A percentile compares a stretch with the other conserved stretches of the same genome.
phyloP scores from a whole-genome alignment of 257 asterid species.

The Primulina huaijiensis region DNA sequence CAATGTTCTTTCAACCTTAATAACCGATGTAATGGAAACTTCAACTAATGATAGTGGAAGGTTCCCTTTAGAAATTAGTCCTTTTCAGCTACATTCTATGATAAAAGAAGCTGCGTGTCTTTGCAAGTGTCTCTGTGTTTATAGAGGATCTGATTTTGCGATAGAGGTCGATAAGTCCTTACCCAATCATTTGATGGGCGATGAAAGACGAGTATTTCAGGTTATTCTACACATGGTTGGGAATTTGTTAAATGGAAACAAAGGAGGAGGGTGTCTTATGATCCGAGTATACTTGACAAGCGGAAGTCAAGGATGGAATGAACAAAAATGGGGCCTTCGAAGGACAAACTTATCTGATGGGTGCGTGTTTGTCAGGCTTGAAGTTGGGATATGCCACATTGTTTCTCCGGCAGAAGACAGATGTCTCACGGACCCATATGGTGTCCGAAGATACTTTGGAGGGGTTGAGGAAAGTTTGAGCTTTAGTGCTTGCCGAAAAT shows the following conservation, averaged over 20 bases:
- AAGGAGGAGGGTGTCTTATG: constrained; percentile 53
- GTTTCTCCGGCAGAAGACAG: constrained; percentile 33
- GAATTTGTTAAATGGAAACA: constrained; percentile 53
- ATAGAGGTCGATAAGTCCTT: constrained; percentile 68
- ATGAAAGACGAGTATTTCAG: constrained; percentile 81
- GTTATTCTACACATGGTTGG: constrained; percentile 87
- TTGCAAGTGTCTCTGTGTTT: constrained; percentile 71
- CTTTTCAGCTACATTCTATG: constrained; percentile 64
- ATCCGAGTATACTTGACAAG: constrained; percentile 50
- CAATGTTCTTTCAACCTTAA: constrained; percentile 64
- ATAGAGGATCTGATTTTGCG: constrained; percentile 52
- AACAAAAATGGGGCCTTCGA: constrained; percentile 63
- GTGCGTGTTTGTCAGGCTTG: constrained; percentile 46
- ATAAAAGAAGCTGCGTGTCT: constrained; percentile 80
- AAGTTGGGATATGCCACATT: constrained; percentile 46
- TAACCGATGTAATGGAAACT: constrained; percentile 72
- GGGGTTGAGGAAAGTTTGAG: constrained; percentile 70
- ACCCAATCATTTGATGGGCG: constrained; percentile 86
- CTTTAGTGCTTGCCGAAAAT: constrained; percentile 75
- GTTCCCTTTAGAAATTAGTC: constrained; percentile 58
- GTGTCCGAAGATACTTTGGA: constrained; percentile 36
- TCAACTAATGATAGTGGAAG: constrained; percentile 55
- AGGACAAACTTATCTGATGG: constrained; percentile 61
- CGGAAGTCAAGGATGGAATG: constrained; percentile 55
- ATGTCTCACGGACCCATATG: constrained; percentile 24